Evolutionary conservation across 192 early-diverging fungal genomes (phyloP).

Genomic region (Coemansia sp.): DNA sequence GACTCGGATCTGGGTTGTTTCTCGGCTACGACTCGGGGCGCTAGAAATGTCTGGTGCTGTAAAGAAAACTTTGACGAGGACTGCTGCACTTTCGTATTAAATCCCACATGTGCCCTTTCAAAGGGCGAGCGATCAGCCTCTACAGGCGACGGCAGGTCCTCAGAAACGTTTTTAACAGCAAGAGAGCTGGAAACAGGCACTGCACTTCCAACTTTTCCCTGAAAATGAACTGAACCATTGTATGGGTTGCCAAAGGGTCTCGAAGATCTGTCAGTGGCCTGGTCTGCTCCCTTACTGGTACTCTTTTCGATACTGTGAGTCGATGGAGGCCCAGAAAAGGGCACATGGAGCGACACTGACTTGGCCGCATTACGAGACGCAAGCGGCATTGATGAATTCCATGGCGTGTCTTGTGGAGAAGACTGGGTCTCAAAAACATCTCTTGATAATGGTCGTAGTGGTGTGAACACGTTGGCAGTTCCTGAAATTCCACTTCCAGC

Average conservation of each 20-base stretch:
- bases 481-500: neutral
- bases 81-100: neutral
- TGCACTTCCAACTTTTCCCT: conserved; percentile 9
- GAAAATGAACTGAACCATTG: conserved; percentile 16
- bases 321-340: conserved; percentile 41
- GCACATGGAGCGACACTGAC: conserved; percentile 11
- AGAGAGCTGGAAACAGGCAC: conserved; percentile 4
- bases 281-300: neutral
- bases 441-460: neutral
- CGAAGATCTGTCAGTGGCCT: neutral
- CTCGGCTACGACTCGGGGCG: neutral
- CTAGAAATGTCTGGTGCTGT: neutral
- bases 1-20: neutral
- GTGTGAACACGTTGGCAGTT: neutral
- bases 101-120: conserved; percentile 12
- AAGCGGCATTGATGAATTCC: conserved; percentile 24
- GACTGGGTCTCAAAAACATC: neutral
- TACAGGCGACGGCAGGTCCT: conserved; percentile 9
- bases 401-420: neutral
- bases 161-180: conserved; percentile 11
- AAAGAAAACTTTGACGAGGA: neutral
- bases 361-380: neutral
- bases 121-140: conserved; percentile 28
- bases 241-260: neutral
- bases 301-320: conserved; percentile 21